These are phyloP conservation scores for Coniferiporia weirii DNA, from an alignment of 1,284 basidiomycete species.

Conservation along the genomic window DNA sequence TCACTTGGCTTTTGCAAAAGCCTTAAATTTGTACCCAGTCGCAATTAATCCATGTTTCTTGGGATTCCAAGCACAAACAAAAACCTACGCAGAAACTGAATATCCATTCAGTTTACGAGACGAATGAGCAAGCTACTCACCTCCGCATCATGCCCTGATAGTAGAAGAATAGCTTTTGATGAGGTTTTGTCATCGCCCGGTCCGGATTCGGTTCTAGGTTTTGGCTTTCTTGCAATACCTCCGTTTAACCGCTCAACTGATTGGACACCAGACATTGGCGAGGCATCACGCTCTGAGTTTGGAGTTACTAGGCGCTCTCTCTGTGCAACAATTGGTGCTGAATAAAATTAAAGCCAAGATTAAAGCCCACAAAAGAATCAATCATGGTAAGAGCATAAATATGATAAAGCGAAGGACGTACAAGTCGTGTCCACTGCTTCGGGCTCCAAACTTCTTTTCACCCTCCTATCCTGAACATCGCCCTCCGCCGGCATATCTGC, in stretches of 20 bases:
- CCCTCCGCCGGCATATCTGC: conserved; percentile 17
- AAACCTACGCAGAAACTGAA: conserved; percentile 47
- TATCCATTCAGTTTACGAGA: neutral
- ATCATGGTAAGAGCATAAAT: neutral
- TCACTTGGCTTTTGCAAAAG: neutral
- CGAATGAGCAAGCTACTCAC: conserved; percentile 31
- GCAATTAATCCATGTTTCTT: conserved; percentile 55
- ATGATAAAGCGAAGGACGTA: neutral
- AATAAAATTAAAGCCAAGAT: neutral
- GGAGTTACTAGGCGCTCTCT: neutral
- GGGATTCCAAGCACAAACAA: conserved; percentile 79
- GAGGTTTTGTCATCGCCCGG: conserved; percentile 15
- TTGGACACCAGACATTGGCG: conserved; percentile 8
- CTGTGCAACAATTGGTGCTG: neutral
- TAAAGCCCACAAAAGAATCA: neutral
- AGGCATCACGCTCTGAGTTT: conserved; percentile 3
- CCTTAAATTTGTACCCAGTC: conserved; percentile 53
- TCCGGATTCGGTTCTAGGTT: conserved; percentile 1
- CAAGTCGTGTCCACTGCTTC: conserved; percentile 12
- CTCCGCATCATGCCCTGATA: conserved; percentile 60
- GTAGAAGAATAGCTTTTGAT: conserved; percentile 38
- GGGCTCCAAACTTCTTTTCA: conserved; percentile 17
- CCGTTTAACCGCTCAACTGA: conserved; percentile 7
- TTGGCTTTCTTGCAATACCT: conserved; percentile 7
- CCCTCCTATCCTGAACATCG: conserved; percentile 14